Evolutionary conservation across 176 grass and related monocot genomes (phyloP).

Genomic region (Zoysia pacifica): DNA sequence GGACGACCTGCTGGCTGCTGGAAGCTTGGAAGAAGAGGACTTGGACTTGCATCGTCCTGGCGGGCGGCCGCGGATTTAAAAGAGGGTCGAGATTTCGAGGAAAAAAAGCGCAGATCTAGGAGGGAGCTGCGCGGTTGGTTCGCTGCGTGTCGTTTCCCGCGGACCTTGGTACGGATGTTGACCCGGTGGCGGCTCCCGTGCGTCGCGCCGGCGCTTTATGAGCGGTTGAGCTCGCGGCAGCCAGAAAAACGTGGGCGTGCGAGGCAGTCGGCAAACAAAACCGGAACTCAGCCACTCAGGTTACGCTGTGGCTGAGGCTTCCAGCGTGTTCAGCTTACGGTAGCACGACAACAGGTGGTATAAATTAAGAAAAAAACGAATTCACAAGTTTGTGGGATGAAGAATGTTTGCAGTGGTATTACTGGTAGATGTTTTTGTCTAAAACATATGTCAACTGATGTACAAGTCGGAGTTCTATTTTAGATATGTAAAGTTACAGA

Average conservation of each 20-base stretch:
- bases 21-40: conserved; percentile 9
- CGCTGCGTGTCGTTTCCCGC: conserved; percentile 15
- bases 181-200: background rate
- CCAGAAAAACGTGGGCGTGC: background rate
- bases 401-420: background rate
- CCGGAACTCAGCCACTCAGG: background rate
- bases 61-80: conserved; percentile 22
- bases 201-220: conserved; percentile 8
- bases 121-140: background rate
- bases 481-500: background rate
- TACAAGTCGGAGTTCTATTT: background rate
- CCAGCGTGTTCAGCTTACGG: background rate
- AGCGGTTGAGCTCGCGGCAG: background rate
- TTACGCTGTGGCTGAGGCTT: background rate
- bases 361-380: no score
- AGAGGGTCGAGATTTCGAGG: background rate
- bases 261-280: conserved; percentile 1
- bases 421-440: background rate
- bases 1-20: background rate
- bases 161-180: conserved; percentile 20
- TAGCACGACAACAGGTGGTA: no score
- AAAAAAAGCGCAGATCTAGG: background rate
- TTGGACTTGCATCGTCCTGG: background rate
- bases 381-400: no score
- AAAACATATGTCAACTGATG: background rate